Percentiles rank a stretch among this genome's conserved stretches.
Evolutionary conservation across 1,284 basidiomycete genomes (phyloP).

Genomic region (Stereum hirsutum): DNA sequence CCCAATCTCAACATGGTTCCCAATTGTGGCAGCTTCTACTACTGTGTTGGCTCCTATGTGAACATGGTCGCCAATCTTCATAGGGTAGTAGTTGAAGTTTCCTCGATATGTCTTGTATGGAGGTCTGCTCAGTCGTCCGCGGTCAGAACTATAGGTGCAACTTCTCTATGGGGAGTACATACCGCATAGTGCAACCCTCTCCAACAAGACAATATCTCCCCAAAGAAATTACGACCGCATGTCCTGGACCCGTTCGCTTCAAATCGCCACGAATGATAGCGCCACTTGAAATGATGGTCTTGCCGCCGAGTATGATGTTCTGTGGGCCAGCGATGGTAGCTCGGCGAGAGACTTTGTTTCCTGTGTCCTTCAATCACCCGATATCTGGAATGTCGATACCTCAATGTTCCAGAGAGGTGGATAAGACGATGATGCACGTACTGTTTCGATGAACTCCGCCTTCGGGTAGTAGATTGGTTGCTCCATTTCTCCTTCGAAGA

Average conservation of each 20-base stretch:
- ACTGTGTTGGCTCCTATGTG: slow-evolving; percentile 84
- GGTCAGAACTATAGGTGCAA: slow-evolving; percentile 3
- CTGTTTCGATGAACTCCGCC: slow-evolving; percentile 76
- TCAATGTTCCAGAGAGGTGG: neutral
- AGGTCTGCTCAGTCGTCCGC: slow-evolving; percentile 35
- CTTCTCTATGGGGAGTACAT: slow-evolving; percentile 13
- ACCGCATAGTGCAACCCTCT: slow-evolving; percentile 87
- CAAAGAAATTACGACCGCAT: slow-evolving; percentile 87
- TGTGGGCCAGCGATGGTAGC: slow-evolving; percentile 92
- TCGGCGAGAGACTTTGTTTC: slow-evolving; percentile 80
- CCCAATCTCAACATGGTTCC: slow-evolving; percentile 92
- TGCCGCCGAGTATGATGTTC: slow-evolving; percentile 96
- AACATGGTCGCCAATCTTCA: slow-evolving; percentile 94
- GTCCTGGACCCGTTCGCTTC: slow-evolving; percentile 73
- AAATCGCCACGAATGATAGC: slow-evolving; percentile 89
- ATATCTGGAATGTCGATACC: too few relatives aligned
- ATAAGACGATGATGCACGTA: slow-evolving; percentile 27
- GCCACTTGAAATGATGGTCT: slow-evolving; percentile 88
- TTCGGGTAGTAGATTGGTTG: slow-evolving; percentile 67
- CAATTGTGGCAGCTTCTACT: slow-evolving; percentile 92
- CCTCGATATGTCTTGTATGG: slow-evolving; percentile 88
- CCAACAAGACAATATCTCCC: slow-evolving; percentile 91
- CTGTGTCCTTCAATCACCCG: slow-evolving; percentile 22
- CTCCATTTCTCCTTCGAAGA: too few relatives aligned
- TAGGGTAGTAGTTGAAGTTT: slow-evolving; percentile 95